These are phyloP conservation scores for Dimocarpus longan DNA, from an alignment of 345 rosid species.

Conservation along the genomic window DNA sequence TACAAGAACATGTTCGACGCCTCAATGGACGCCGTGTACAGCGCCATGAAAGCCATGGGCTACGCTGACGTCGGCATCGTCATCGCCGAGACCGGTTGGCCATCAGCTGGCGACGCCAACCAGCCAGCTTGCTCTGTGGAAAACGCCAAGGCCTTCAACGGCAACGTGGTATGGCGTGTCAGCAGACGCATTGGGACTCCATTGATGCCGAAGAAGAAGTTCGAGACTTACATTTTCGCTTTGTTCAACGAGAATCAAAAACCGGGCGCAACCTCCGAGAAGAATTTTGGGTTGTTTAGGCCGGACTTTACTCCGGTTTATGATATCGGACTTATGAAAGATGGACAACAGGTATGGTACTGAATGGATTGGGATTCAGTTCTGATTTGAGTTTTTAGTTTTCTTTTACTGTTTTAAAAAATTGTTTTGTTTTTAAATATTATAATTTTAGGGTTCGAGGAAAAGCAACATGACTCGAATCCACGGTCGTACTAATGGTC, in stretches of 20 bases:
- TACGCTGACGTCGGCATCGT: constrained; percentile 67
- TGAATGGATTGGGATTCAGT: no score
- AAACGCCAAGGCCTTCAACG: constrained; percentile 64
- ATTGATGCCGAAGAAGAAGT: constrained; percentile 64
- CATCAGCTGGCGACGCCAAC: constrained; percentile 57
- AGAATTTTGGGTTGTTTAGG: constrained; percentile 76
- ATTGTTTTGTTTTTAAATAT: not conserved
- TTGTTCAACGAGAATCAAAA: constrained; percentile 81
- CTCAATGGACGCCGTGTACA: constrained; percentile 58
- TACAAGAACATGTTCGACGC: constrained; percentile 83
- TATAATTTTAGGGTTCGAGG: not conserved
- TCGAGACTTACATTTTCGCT: constrained; percentile 75
- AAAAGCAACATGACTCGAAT: not conserved
- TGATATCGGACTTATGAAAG: constrained; percentile 51
- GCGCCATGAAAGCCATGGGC: constrained; percentile 72
- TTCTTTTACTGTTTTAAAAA: no score
- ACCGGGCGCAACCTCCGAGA: constrained; percentile 65
- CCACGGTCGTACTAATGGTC: no score
- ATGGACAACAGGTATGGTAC: constrained; percentile 36
- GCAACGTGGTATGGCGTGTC: constrained; percentile 44
- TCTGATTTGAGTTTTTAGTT: no score
- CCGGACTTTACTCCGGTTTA: constrained; percentile 77
- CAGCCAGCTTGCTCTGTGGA: constrained; percentile 44
- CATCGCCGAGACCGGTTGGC: constrained; percentile 90
- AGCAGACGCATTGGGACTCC: constrained; percentile 70